These are phyloP conservation scores for Fusarium paranaense DNA, from an alignment of 2,329 filamentous ascomycete species.

Conservation along the genomic window DNA sequence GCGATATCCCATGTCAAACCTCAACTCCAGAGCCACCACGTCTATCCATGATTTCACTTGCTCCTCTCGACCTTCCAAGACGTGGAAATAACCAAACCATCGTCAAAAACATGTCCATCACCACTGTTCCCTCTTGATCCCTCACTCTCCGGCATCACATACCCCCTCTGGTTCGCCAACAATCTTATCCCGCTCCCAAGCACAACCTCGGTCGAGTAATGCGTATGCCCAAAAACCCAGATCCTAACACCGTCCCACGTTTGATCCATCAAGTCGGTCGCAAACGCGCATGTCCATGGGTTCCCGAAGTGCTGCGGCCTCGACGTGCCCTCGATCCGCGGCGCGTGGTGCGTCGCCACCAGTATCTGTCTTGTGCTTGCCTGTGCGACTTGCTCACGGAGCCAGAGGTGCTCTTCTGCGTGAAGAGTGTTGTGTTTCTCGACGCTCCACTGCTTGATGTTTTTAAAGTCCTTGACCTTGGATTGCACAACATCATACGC, in stretches of 20 bases:
- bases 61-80: neutral
- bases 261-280: slow-evolving; percentile 55
- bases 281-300: slow-evolving; percentile 62
- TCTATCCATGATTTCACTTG: neutral
- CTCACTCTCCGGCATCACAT: slow-evolving; percentile 35
- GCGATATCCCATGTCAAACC: neutral
- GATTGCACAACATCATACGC: slow-evolving; percentile 51
- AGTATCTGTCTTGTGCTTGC: slow-evolving; percentile 47
- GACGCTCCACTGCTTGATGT: slow-evolving; percentile 62
- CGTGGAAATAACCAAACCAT: neutral
- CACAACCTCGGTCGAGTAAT: slow-evolving; percentile 52
- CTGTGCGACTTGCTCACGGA: slow-evolving; percentile 52
- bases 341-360: slow-evolving; percentile 67
- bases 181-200: slow-evolving; percentile 47
- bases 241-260: slow-evolving; percentile 47
- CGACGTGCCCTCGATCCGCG: slow-evolving; percentile 47
- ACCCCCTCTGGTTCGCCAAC: slow-evolving; percentile 57
- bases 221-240: slow-evolving; percentile 61
- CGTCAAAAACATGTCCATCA: neutral
- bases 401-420: slow-evolving; percentile 60
- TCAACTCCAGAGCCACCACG: neutral
- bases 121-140: neutral
- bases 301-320: slow-evolving; percentile 59
- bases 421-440: slow-evolving; percentile 60
- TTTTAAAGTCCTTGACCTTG: slow-evolving; percentile 63